Evolutionary conservation across 1,284 basidiomycete species (phyloP).

Genomic region (Laetiporus sulphureus): DNA sequence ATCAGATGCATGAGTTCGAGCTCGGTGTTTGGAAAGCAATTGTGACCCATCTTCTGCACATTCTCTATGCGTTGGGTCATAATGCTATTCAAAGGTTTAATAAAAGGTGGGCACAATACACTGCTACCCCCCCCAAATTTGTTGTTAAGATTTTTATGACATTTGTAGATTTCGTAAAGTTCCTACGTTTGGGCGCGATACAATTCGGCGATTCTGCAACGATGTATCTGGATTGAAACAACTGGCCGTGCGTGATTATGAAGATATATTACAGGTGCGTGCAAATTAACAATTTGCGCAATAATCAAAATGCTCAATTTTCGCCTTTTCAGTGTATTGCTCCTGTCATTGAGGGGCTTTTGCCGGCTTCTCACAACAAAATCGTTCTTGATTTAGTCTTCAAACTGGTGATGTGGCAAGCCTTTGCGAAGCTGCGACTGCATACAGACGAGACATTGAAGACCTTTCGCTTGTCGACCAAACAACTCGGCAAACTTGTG

Average conservation of each 20-base stretch:
- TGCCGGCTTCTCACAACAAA: constrained; percentile 15
- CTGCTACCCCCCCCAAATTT: background rate
- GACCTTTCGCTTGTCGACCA: constrained; percentile 13
- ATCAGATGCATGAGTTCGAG: constrained; percentile 34
- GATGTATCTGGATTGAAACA: constrained; percentile 23
- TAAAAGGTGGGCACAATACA: constrained; percentile 8
- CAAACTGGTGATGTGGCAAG: constrained; percentile 23
- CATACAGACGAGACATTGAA: constrained; percentile 23
- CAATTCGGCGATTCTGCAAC: constrained; percentile 20
- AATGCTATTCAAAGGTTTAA: constrained; percentile 10
- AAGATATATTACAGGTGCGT: constrained; percentile 24
- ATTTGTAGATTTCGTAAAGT: constrained; percentile 19
- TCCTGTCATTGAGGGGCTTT: constrained; percentile 24
- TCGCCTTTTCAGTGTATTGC: constrained; percentile 21
- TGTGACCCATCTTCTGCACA: constrained; percentile 6
- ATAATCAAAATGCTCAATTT: no score
- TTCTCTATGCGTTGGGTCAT: constrained; percentile 5
- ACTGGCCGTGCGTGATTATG: constrained; percentile 24
- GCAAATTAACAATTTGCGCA: background rate
- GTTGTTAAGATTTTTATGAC: background rate
- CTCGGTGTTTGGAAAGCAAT: constrained; percentile 28
- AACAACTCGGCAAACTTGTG: constrained; percentile 12
- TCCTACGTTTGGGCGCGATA: constrained; percentile 22
- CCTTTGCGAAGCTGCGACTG: constrained; percentile 24
- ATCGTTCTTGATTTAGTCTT: constrained; percentile 23